Evolutionary conservation across 805 yeast species (phyloP).

Genomic region (Candida koratica): DNA sequence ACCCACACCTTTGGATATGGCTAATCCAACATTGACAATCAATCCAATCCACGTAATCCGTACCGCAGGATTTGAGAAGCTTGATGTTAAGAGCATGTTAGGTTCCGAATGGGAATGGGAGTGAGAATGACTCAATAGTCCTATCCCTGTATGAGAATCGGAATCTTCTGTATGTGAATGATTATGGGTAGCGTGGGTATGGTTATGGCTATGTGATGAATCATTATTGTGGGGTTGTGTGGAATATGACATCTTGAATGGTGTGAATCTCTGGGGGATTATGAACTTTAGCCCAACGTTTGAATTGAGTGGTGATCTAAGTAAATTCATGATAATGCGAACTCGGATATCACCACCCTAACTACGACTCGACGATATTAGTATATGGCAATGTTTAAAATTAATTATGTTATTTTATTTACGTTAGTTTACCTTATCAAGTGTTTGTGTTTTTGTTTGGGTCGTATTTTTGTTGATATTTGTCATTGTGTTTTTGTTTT

Average conservation of each 20-base stretch:
- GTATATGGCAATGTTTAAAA: too few species aligned
- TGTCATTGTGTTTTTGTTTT: too few species aligned
- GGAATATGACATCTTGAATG: slow-evolving; percentile 1
- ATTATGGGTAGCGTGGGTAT: background rate
- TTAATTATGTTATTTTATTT: too few species aligned
- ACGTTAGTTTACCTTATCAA: too few species aligned
- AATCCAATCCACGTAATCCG: slow-evolving; percentile 92
- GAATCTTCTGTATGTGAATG: slow-evolving; percentile 14
- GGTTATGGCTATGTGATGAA: slow-evolving; percentile 5
- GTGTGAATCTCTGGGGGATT: background rate
- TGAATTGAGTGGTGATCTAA: background rate
- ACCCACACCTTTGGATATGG: slow-evolving; percentile 79
- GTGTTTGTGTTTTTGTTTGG: too few species aligned
- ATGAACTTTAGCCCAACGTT: background rate
- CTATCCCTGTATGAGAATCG: background rate
- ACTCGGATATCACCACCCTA: too few species aligned
- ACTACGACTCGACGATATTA: too few species aligned
- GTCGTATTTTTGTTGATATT: too few species aligned
- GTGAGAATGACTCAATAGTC: slow-evolving; percentile 23
- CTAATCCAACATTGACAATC: slow-evolving; percentile 79
- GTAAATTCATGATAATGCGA: slow-evolving; percentile 5
- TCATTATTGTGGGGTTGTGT: background rate
- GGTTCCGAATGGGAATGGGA: slow-evolving; percentile 46
- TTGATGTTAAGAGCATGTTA: slow-evolving; percentile 37
- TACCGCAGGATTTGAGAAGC: slow-evolving; percentile 70